Evolutionary conservation across 441 rosid genomes (phyloP), one percentile per base, ranked within the genome.

Genomic region (Adansonia grandidieri): DNA sequence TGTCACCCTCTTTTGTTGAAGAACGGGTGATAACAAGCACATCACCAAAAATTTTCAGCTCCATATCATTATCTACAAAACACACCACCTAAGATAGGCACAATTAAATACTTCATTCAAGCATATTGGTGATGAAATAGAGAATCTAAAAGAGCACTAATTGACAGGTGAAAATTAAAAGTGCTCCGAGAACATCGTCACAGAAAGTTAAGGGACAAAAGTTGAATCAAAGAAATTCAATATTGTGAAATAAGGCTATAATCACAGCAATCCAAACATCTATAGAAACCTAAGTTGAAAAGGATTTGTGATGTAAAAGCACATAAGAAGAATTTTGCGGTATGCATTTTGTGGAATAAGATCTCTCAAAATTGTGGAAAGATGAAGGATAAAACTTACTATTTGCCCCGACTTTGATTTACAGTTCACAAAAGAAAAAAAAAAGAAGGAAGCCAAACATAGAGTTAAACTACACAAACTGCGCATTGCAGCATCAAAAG

Each of bases 61-160:
- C 89, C 44, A 42, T 56, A 32, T 84, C 85, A 77, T 81, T 76
- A 74, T 84, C 80, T 64, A 85, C 80, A 80, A 93, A 88, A 85
- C 79, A 80, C 24, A 96, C 87, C 19, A 86, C 94, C 99, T 95
- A 86, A 77, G 63, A 85, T 3, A 82, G 70, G 84, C 70, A 89
- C 48, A 73, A 61, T 42, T 28, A 74, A 60, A 57, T 37, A 54
- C 56, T 80, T 68, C 62, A 51, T 56, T 48, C 19, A 57, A 53
- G 53, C 5, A 68, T 70, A 24, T 24, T 42, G 37, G 24, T 20
- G 24, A 48, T 24, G 37, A 54, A 54, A 72, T 20, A 72, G 50
- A 37, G 47, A 60, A 44, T 9, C 32, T 37, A 72, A 5, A 71
- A 0, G 19, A 37, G 64, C 50, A 54, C 63, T 56, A 54, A n/a